These are phyloP conservation scores for Exidia glandulosa DNA, from an alignment of 768 basidiomycete species.

Conservation along the genomic window DNA sequence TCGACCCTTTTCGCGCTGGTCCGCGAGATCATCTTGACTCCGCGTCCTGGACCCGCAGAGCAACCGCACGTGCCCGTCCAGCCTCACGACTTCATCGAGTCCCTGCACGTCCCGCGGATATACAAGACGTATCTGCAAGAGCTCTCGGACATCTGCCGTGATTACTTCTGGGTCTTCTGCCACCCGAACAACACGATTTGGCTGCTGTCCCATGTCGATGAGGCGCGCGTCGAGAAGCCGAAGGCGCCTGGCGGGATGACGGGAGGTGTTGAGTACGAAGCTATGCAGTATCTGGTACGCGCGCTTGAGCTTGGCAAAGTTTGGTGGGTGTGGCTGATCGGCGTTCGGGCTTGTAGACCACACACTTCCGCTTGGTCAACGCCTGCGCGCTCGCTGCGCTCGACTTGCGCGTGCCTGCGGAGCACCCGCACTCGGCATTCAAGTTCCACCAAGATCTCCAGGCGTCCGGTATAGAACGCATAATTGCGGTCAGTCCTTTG, in stretches of 20 bases:
- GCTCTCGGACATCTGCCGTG: slow-evolving; percentile 80
- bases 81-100: slow-evolving; percentile 73
- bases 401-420: slow-evolving; percentile 52
- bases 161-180: slow-evolving; percentile 97
- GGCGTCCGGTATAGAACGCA: slow-evolving; percentile 82
- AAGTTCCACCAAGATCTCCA: slow-evolving; percentile 82
- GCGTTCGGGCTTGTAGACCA: no score
- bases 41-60: slow-evolving; percentile 54
- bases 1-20: slow-evolving; percentile 60
- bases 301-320: neutral
- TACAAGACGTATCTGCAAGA: slow-evolving; percentile 78
- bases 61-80: slow-evolving; percentile 49
- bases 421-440: slow-evolving; percentile 66
- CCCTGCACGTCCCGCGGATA: slow-evolving; percentile 53
- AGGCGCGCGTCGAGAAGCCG: slow-evolving; percentile 76
- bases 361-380: slow-evolving; percentile 81
- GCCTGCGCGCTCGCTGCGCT: slow-evolving; percentile 56
- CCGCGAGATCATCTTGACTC: slow-evolving; percentile 63
- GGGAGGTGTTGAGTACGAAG: slow-evolving; percentile 96
- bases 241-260: slow-evolving; percentile 97
- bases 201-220: slow-evolving; percentile 74
- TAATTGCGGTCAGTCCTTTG: slow-evolving; percentile 53
- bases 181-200: slow-evolving; percentile 90
- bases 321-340: neutral
- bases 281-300: slow-evolving; percentile 87